Evolutionary conservation across 2,329 filamentous ascomycete genomes (phyloP), one percentile per base, ranked within the genome.

Genomic region (Teratosphaeria pseudoeucalypti): DNA sequence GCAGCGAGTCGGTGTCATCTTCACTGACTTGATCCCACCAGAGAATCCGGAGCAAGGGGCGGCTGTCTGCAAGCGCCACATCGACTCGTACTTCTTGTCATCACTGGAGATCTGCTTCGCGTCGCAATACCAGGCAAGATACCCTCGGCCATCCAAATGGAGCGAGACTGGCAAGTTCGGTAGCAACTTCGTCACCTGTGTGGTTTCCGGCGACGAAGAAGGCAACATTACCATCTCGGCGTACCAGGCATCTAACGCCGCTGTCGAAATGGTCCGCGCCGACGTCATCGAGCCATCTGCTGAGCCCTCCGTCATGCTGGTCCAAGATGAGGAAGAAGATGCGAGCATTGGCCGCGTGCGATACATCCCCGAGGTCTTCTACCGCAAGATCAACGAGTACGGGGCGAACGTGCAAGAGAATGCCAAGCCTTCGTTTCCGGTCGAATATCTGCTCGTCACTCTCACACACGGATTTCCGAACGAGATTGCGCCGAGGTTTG

Each of bases 361-460:
- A 67, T 99, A 99, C 71, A 95, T 99, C 26, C 94, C 94, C 0
- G 94, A 99, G 70, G 92, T 99, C 4, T 99, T 97, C 76, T 99
- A 95, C 77, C 85, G 92, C 62, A 86, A 85, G 66, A 90, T 96
- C 74, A 99, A 99, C 74, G 92, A 99, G 73, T 96, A 99, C 71
- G 92, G 92, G 37, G 90, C 88, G 64, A 96, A 92, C 67, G 94
- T 97, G 7, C 94, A 96, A 72, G 90, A 97, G 74, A 97, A 96
- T 68, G 94, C 94, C 27, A 97, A 96, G 72, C 94, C 94, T 0
- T 86, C 89, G 54, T 99, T 99, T 73, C 94, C 94, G 0, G 92
- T 96, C 55, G 94, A 99, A 72, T 99, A 97, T 73, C 82, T 99
- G 37, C 86, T 97, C 59, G 90, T 97, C 62, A 97, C 94, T 9